Evolutionary conservation across 352 stramenopile genomes (phyloP), one percentile per base, ranked within the genome.

Genomic region (Phytophthora sp.): DNA sequence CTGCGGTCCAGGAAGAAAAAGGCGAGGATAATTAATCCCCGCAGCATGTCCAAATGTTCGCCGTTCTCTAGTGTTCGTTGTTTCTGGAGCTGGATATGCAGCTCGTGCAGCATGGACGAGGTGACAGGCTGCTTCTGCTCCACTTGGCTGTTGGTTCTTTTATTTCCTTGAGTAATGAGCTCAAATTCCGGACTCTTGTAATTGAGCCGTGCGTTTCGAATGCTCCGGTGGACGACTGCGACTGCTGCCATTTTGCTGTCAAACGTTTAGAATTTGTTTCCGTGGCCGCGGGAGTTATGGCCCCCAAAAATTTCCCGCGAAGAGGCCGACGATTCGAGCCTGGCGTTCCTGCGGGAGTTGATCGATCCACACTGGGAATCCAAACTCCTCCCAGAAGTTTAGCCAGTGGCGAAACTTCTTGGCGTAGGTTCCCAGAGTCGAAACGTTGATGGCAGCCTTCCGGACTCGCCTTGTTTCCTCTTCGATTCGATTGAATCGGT

Each of bases 361-460:
- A 4, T 49, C 41, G 41, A 49, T 49, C 41, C 41, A 30, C 4
- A 49, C 23, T 1, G 3, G 21, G 0, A 30, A 49, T 29, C 41
- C 41, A 21, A 49, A 49, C 8, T 49, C 41, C 9, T 49, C 20
- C 11, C 41, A 49, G 20, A 30, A 49, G 20, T 29, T 7, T 2
- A 30, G 4, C 23, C 41, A 62, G 39, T 62, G 54, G 27, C 39
- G 41, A 12, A 49, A 29, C 21, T 49, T 49, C 20, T 49, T 49
- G 12, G 13, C 7, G 41, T 49, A 49, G 1, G 41, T 49, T 3
- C 41, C 20, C 4, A 49, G 21, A 8, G 20, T 20, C 11, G 41
- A 49, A 15, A 4, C 12, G 41, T 49, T 30, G 21, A 29, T 6
- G 21, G 0, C 21, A 8, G 7, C 41, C 3, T 21, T 20, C 21